Base-by-base conservation (phyloP, 176 grass and related monocot genomes). In the Zizania latifolia region DNA sequence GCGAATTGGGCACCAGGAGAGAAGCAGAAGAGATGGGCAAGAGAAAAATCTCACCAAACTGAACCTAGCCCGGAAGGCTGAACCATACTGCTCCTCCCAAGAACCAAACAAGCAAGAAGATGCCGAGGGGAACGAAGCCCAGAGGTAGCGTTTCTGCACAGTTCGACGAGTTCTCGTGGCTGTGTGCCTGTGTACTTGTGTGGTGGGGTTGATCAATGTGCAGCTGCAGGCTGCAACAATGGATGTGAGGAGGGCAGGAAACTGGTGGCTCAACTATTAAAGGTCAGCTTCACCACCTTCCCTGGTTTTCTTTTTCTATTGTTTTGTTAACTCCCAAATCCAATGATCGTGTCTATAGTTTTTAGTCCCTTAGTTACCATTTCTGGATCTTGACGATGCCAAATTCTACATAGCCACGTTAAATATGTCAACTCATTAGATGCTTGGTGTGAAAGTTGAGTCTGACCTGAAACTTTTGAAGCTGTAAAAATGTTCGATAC, bases 1-100 rank as follows among this genome's bases (percentile, higher is more conserved):
- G 7, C 22, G 50, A 64, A 31, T 65, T 29, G 51, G 60, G n/a
- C 44, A 43, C 36, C 36, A 57, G 19, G 3, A 22, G 23, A 58
- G 23, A 44, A 65, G 14, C 11, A 1, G 13, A 12, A 8, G 46
- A 43, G 56, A 74, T 45, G 60, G 66, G 70, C 46, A 12, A 22
- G 35, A 57, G 62, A 76, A 68, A 59, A 68, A 59, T 48, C 71
- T 76, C 72, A 83, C 81, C 71, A 65, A 44, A 68, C 43, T 59
- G 38, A 72, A 51, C 55, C 8, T 29, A 58, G 21, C 62, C 61
- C 24, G 61, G 45, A 66, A 36, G 23, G 19, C 62, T 37, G 81
- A 69, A 69, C 36, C 53, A 16, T 35, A 46, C 38, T 13, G 36
- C 60, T 27, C 44, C 57, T 15, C 32, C 68, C 71, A 68, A 69